Percentiles rank a stretch among this genome's conserved stretches.
phyloP scores from a whole-genome alignment of 1,284 basidiomycete species.

The Athelia sp. region DNA sequence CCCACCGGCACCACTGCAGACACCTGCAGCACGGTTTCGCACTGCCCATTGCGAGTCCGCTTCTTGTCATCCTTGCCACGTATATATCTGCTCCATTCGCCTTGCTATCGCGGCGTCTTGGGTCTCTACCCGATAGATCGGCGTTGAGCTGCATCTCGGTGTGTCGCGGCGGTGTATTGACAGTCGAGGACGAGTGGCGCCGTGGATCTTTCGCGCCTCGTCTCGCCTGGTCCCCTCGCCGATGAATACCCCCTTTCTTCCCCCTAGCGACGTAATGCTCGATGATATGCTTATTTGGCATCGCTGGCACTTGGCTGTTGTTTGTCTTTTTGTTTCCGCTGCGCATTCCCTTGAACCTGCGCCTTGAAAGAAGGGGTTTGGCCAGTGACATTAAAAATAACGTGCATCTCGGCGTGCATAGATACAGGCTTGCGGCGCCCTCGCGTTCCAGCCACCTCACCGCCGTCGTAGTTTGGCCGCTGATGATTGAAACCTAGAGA shows the following conservation, averaged over 20 bases:
- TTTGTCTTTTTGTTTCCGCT: constrained; percentile 21
- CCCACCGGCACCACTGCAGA: constrained; percentile 52
- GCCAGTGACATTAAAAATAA: constrained; percentile 48
- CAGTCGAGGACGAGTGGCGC: too few species aligned
- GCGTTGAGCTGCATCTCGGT: constrained; percentile 4
- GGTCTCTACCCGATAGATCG: constrained; percentile 23
- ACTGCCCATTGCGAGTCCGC: constrained; percentile 32
- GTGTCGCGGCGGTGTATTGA: not conserved
- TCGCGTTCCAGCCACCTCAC: constrained; percentile 29
- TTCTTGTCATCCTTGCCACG: constrained; percentile 46
- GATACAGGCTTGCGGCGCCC: constrained; percentile 42
- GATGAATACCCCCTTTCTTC: constrained; percentile 11
- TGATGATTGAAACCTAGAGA: constrained; percentile 51
- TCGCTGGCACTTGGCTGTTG: constrained; percentile 18
- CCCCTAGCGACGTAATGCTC: not conserved
- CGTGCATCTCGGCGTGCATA: constrained; percentile 63
- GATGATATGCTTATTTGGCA: constrained; percentile 8
- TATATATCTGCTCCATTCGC: constrained; percentile 53
- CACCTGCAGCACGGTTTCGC: constrained; percentile 52
- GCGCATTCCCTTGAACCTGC: constrained; percentile 41
- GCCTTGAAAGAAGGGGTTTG: constrained; percentile 49
- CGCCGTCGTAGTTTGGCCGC: constrained; percentile 48
- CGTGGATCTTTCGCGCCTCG: too few species aligned
- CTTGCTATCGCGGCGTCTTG: constrained; percentile 34
- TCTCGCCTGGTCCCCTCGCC: constrained; percentile 11